Evolutionary conservation across 805 yeast genomes (phyloP), one percentile per base, ranked within the genome.

Genomic region (Teunomyces atbi): DNA sequence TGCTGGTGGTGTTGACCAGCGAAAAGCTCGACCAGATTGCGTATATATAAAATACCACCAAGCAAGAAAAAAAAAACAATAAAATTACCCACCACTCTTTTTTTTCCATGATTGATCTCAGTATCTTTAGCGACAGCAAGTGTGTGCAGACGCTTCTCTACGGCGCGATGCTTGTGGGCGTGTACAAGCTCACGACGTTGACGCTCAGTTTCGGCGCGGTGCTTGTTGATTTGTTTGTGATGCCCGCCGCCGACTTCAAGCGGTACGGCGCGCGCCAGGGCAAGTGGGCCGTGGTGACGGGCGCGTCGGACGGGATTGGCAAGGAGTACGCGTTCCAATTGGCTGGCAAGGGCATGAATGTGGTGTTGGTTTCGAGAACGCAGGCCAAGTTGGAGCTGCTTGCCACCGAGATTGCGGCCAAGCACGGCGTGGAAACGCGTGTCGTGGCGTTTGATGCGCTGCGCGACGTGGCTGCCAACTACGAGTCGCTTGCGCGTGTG

Each of bases 271-370:
- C 92, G 21, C 73, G 74, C 49, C 48, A 55, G 16, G 86, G 85
- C 21, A 74, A 79, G 34, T 94, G 97, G 92, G 97, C 97, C n/a
- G 86, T 94, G 27, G 79, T 94, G 13, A 94, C 99, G 5, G 99
- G 99, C 48, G 95, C 97, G 3, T 89, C 97, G 41, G 98, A 94
- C 64, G 99, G 99, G 29, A 86, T 94, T 60, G 99, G 99, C 47
- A 89, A 91, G 63, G 96, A 94, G 65, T 94, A 80, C 61, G 84
- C 97, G 1, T 60, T 69, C 20, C 98, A 92, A 69, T 77, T 94
- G 66, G 99, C 98, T 10, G 66, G 76, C 45, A 82, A 78, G 53
- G 96, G 96, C 1, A 85, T 91, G 65, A 91, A 90, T 56, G 65
- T 94, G 40, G 83, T 89, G 10, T 76, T 94, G 54, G 83, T 92